A percentile compares a stretch with the other conserved stretches of the same genome.
Evolutionary conservation across 495 filamentous ascomycete genomes (phyloP).

Genomic region (Xylaria castorea): DNA sequence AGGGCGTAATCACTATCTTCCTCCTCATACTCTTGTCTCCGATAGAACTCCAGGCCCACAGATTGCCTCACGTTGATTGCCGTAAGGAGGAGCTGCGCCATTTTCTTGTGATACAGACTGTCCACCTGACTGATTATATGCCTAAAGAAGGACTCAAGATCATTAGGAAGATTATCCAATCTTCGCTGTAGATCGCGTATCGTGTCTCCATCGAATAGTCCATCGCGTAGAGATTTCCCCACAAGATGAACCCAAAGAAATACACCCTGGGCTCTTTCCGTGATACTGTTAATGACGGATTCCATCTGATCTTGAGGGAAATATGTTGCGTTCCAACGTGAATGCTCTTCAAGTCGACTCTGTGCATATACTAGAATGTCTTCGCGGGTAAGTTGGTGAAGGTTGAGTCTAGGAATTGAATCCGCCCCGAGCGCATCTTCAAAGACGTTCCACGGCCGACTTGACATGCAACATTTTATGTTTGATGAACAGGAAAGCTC

Average conservation of each 20-base stretch:
- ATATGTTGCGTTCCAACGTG: slow-evolving; percentile 20
- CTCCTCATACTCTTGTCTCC: background rate
- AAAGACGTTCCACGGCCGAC: slow-evolving; percentile 56
- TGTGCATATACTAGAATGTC: slow-evolving; percentile 41
- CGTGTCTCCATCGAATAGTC: too few species aligned
- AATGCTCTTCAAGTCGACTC: slow-evolving; percentile 24
- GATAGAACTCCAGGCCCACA: background rate
- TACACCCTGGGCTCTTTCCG: slow-evolving; percentile 44
- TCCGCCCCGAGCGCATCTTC: slow-evolving; percentile 41
- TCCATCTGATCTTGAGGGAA: too few species aligned
- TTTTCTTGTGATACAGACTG: background rate
- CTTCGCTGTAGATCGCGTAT: slow-evolving; percentile 31
- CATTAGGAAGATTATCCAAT: slow-evolving; percentile 27
- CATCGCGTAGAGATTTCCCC: slow-evolving; percentile 15
- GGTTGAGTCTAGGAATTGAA: slow-evolving; percentile 27
- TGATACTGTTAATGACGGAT: slow-evolving; percentile 34
- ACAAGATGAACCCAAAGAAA: slow-evolving; percentile 51
- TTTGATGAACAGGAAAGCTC: slow-evolving; percentile 21
- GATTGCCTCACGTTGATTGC: background rate
- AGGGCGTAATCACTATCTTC: background rate
- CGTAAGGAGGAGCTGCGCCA: slow-evolving; percentile 4
- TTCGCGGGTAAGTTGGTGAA: slow-evolving; percentile 34
- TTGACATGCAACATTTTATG: slow-evolving; percentile 58
- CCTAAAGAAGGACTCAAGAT: slow-evolving; percentile 35
- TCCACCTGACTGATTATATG: slow-evolving; percentile 26